Base-by-base conservation (phyloP, 129 eudicot genomes). In the Rutidosis leptorrhynchoides region DNA sequence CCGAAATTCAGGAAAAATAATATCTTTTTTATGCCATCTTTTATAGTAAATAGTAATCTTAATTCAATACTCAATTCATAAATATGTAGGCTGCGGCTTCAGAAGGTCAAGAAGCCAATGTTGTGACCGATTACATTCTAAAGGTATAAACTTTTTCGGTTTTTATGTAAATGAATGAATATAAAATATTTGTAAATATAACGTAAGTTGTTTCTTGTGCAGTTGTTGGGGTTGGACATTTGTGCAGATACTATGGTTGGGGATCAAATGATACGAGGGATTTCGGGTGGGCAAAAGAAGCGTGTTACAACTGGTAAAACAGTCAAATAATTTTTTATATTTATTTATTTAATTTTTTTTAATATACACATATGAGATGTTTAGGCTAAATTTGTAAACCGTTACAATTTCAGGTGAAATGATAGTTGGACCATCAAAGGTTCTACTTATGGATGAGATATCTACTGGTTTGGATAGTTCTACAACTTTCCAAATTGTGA, bases 171-270 rank as follows among this genome's bases (percentile, higher is more conserved):
- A n/a, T 8, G 63, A 28, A 33, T 8, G 29, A 21, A 51, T 23
- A 17, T 56, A 3, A 11, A 27, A 10, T 27, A 27, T 63, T 29
- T 33, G 16, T 7, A 59, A 6, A 58, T 28, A 3, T 58, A 16
- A 58, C 4, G 2, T 67, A 68, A 75, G 33, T 15, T 16, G 19
- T 19, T 17, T 32, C 24, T 17, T 30, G 26, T 19, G 55, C 77
- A 85, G 91, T 51, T 85, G 65, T 70, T 85, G 53, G 91, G 91
- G 56, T 68, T 85, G 24, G 91, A 85, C 28, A 53, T 85, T 7
- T 85, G 91, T 85, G 91, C 91, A 8, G 91, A 85, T 74, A 85
- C 87, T 30, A 35, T 85, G 83, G 91, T 85, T 16, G 91, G 91
- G 27, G 83, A 85, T 74, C 79, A 82, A 58, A 85, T 85, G 87